phyloP scores from a whole-genome alignment of 805 yeast genomes.

The Lipomyces kockii region DNA sequence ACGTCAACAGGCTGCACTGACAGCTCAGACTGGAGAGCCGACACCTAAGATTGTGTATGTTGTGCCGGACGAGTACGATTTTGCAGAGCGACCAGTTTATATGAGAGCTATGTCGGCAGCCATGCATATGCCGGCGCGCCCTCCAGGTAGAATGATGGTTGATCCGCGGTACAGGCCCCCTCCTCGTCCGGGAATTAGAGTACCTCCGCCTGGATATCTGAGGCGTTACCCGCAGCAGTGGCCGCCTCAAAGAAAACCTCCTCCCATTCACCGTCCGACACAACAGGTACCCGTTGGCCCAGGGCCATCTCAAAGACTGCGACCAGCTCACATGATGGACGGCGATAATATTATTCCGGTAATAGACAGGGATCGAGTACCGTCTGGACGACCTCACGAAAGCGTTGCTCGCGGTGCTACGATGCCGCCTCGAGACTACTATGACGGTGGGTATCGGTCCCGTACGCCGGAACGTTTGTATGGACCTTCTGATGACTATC shows the following conservation, averaged over 20 bases:
- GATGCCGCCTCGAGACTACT: constrained; percentile 8
- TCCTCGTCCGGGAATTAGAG: constrained; percentile 1
- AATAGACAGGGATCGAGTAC: constrained; percentile 5
- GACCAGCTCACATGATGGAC: constrained; percentile 16
- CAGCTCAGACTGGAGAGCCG: constrained; percentile 8
- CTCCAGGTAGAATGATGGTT: background rate
- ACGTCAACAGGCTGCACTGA: constrained; percentile 10
- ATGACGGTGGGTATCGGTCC: constrained; percentile 1
- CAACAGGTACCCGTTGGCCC: constrained; percentile 2
- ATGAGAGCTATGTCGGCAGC: constrained; percentile 13
- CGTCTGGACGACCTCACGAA: constrained; percentile 8
- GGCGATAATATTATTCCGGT: constrained; percentile 1
- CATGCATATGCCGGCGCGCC: constrained; percentile 4
- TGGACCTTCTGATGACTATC: constrained; percentile 6
- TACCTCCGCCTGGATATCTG: background rate
- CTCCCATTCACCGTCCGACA: constrained; percentile 1
- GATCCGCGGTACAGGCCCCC: constrained; percentile 4
- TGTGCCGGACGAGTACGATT: constrained; percentile 16
- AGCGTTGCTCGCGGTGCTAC: background rate
- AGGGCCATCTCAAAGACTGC: constrained; percentile 2
- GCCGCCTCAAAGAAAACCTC: background rate
- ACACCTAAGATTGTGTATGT: constrained; percentile 12
- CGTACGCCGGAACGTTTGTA: constrained; percentile 4
- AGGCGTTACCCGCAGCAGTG: background rate
- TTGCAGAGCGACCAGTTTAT: background rate